Evolutionary conservation across 2,329 filamentous ascomycete species (phyloP).

Genomic region (Penicillium sp.): DNA sequence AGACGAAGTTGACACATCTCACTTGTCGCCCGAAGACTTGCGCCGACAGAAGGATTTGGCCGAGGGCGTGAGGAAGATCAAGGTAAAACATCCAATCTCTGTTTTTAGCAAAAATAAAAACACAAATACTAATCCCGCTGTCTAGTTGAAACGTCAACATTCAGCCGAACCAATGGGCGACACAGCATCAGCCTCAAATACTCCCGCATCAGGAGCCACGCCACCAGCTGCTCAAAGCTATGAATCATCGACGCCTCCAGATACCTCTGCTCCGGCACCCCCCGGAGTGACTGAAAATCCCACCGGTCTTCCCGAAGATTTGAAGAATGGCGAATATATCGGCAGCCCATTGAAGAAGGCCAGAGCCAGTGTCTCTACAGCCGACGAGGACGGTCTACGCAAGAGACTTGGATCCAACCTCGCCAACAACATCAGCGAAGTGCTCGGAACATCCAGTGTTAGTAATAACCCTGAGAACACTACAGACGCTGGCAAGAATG

Average conservation of each 20-base stretch:
- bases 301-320: constrained; percentile 20
- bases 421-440: constrained; percentile 33
- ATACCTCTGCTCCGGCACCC: constrained; percentile 15
- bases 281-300: constrained; percentile 17
- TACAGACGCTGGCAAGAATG: constrained; percentile 9
- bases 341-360: constrained; percentile 48
- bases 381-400: constrained; percentile 38
- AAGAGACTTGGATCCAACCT: constrained; percentile 35
- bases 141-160: constrained; percentile 62
- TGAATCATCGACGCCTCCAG: constrained; percentile 33
- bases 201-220: constrained; percentile 34
- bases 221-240: constrained; percentile 29
- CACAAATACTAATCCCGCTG: constrained; percentile 4
- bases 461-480: background rate
- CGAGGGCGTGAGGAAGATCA: constrained; percentile 63
- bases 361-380: constrained; percentile 41
- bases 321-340: constrained; percentile 34
- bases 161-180: constrained; percentile 53
- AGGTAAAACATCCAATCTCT: too few species aligned
- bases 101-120: too few species aligned
- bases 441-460: constrained; percentile 21
- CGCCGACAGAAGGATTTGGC: constrained; percentile 58
- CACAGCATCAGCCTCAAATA: constrained; percentile 39
- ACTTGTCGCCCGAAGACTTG: constrained; percentile 59
- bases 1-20: constrained; percentile 44